Conservation (phyloP, 108 stramenopile species). For the Cyclostephanos tholiformis region DNA sequence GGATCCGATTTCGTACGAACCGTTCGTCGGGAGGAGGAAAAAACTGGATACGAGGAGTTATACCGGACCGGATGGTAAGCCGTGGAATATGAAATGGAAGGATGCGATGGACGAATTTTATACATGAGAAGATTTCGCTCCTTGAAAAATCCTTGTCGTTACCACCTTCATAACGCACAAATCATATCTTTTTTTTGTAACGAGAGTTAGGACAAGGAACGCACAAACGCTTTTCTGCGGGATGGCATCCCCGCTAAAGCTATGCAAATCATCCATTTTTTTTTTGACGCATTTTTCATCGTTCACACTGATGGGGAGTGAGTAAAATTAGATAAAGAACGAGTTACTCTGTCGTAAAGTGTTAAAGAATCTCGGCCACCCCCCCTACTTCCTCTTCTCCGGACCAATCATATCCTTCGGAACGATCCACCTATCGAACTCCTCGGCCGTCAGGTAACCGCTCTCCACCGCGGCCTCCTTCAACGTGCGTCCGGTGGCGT, state of each 20-base stretch:
- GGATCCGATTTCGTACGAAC: constrained; percentile 52
- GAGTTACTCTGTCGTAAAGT: no score
- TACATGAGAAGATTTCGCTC: not conserved
- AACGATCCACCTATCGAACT: constrained; percentile 96
- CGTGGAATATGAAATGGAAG: constrained; percentile 28
- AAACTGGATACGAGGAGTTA: constrained; percentile 24
- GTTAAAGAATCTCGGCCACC: no score
- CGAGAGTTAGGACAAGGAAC: no score
- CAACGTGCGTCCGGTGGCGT: constrained; percentile 91
- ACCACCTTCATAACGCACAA: no score
- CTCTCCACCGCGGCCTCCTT: constrained; percentile 90
- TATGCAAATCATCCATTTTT: no score
- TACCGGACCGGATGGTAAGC: constrained; percentile 36
- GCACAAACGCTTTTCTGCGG: no score
- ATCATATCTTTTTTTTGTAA: no score
- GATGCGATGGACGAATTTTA: not conserved
- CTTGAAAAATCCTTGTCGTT: no score
- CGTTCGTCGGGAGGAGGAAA: constrained; percentile 61
- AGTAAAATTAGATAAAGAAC: no score
- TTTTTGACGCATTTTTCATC: no score
- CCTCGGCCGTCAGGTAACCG: constrained; percentile 90
- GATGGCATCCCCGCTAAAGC: no score
- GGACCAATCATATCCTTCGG: constrained; percentile 97
- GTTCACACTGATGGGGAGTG: no score
- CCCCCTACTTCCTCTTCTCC: constrained; percentile 15